A percentile compares a stretch with the other conserved stretches of the same genome.
These are phyloP conservation scores for Rhodofomes roseus DNA, from an alignment of 1,284 basidiomycete species.

Conservation along the genomic window DNA sequence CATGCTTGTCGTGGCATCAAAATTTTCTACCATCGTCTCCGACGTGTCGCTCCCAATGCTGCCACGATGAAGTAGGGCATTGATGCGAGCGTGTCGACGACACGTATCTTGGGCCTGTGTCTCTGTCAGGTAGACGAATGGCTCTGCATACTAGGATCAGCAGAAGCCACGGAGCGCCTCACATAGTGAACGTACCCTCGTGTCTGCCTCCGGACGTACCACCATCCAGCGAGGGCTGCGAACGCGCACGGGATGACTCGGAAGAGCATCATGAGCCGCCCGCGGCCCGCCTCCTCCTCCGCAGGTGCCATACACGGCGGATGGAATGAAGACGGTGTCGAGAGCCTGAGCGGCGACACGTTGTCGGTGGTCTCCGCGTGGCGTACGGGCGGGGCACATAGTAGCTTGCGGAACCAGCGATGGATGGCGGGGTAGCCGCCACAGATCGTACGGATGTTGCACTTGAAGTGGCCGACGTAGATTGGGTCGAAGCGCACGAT, in stretches of 20 bases:
- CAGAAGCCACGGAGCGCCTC: not conserved
- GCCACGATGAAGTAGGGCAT: conserved; percentile 88
- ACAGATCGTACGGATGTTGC: conserved; percentile 79
- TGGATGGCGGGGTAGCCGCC: conserved; percentile 81
- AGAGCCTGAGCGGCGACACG: too few relatives aligned
- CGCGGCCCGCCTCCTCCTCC: too few relatives aligned
- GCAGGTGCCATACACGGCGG: too few relatives aligned
- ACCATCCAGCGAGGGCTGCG: conserved; percentile 72
- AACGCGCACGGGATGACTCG: conserved; percentile 75
- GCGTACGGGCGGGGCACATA: too few relatives aligned
- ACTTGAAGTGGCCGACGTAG: conserved; percentile 93
- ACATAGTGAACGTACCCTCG: conserved; percentile 64
- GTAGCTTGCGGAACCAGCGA: conserved; percentile 80
- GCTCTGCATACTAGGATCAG: conserved; percentile 39
- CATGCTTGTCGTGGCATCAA: conserved; percentile 39
- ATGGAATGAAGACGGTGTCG: too few relatives aligned
- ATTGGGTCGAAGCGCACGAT: conserved; percentile 88
- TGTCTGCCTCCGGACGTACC: conserved; percentile 70
- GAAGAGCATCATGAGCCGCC: conserved; percentile 73
- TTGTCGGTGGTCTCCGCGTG: too few relatives aligned
- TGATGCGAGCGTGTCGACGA: conserved; percentile 70
- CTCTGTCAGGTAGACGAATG: conserved; percentile 73
- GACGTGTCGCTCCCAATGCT: conserved; percentile 69
- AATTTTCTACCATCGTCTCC: conserved; percentile 52
- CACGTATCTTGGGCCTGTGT: conserved; percentile 39